Evolutionary conservation across 1,139 yeast species (phyloP), one percentile per base, ranked within the genome.

Genomic region (Zygosaccharomyces sapae): DNA sequence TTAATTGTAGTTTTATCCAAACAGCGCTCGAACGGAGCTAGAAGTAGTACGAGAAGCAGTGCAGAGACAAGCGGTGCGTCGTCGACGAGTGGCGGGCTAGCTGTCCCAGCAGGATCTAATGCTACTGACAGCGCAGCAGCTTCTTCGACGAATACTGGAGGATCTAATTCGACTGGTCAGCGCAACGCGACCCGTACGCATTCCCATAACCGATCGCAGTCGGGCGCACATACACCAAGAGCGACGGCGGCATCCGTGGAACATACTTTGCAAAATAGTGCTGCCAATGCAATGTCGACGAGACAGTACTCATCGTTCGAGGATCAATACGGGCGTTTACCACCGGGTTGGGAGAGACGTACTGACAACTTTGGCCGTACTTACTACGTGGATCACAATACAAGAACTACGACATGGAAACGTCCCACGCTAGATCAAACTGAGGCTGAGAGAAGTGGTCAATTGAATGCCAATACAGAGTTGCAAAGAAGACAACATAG

Each of bases 321-420:
- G 69, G 99, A 92, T 69, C 97, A 92, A 65, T 81, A 83, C 60
- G 99, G 99, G 42, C 77, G 97, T 61, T 75, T 92, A 57, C 99
- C 98, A 4, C 87, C 97, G 3, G 99, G 99, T 2, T 92, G 98
- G 98, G 99, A 92, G 70, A 81, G 98, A 59, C 81, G 97, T 68
- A 90, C 97, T 1, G 99, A 92, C 68, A 89, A 89, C 66, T 86
- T 89, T 61, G 98, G 98, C 29, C 81, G 99, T 63, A 92, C 97
- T 0, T 92, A 94, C 69, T 92, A 92, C 66, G 98, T 92, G 37
- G 99, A 92, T 70, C 99, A 92, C 70, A 90, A 90, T 67, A 87
- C 96, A 29, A 82, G 97, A 70, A 86, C 97, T 5, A 92, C 99
- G 3, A 92, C 98, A 8, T 92, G 99, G 99, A 90, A 87, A 59